Evolutionary conservation across 768 basidiomycete species (phyloP), one percentile per base, ranked within the genome.

Genomic region (Panus rudis): DNA sequence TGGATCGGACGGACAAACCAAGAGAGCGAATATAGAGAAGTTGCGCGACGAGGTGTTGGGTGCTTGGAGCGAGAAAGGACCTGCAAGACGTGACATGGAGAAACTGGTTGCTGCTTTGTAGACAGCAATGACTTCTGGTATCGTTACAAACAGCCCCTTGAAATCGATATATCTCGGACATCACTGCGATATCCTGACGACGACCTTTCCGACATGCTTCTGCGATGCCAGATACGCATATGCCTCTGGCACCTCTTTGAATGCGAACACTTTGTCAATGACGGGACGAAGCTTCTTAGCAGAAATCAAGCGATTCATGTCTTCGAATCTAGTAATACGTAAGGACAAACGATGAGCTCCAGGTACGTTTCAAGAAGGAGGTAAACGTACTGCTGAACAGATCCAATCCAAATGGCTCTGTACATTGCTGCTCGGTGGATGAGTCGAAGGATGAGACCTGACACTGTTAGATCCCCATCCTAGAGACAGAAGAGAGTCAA

Each of bases 181-280:
- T n/a, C n/a, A n/a, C n/a, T n/a, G n/a, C 21, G 56, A 25, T 21
- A 79, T 69, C 59, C 67, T 69, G 46, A 79, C 73, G 14, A 75
- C 73, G 13, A 80, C 68, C 60, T 83, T 81, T 13, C 80, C 81
- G 17, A 79, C 71, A 54, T 81, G 77, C 45, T 67, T 66, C 47
- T 79, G 76, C 1, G 68, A 71, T 46, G 70, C 64, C 42, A 79
- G 62, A 52, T 79, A 68, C 34, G 62, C 60, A 54, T 75, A 81
- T 1, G 79, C 80, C 34, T 70, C 61, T 22, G 64, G 57, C 5
- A 69, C 63, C n/a, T 81, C 56, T 37, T 74, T 71, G 52, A 79
- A 83, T 10, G 62, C 43, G 63, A 81, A 82, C 0, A 79, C 69
- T 58, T 70, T 73, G 64, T 79, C 72, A 30, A 81, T 57, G 17